These are phyloP conservation scores for Penicillium hesseltinei DNA, from an alignment of 2,329 filamentous ascomycete species.

Conservation along the genomic window DNA sequence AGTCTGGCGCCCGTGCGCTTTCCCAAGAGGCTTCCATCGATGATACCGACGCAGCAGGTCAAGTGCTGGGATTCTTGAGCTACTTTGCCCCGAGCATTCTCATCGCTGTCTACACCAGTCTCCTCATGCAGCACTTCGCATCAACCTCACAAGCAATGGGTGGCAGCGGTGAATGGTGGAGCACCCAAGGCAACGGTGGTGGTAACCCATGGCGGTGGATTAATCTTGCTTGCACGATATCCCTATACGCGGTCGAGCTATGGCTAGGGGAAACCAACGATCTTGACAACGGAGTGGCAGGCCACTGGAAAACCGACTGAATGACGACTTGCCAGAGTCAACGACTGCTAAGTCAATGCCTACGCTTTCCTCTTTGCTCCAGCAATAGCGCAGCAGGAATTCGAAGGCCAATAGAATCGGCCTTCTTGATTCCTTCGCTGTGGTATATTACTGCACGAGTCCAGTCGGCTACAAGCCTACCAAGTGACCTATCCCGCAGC, in stretches of 20 bases:
- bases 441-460: not conserved
- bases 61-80: conserved; percentile 76
- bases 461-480: not conserved
- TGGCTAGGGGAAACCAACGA: conserved; percentile 73
- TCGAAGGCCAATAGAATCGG: not conserved
- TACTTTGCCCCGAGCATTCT: conserved; percentile 95
- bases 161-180: conserved; percentile 74
- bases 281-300: conserved; percentile 67
- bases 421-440: not conserved
- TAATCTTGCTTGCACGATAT: conserved; percentile 86
- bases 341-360: not conserved
- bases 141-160: conserved; percentile 61
- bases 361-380: not conserved
- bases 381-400: not conserved
- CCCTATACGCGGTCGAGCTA: conserved; percentile 83
- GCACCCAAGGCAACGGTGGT: conserved; percentile 75
- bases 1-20: conserved; percentile 77
- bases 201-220: conserved; percentile 92
- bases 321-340: not conserved
- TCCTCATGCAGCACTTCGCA: conserved; percentile 93
- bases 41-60: conserved; percentile 77
- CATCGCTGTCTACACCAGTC: conserved; percentile 92
- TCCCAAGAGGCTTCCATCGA: conserved; percentile 83
- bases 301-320: conserved; percentile 94
- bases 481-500: not conserved